Base-by-base conservation (phyloP, 78 protist genomes). In the Guillardia theta region DNA sequence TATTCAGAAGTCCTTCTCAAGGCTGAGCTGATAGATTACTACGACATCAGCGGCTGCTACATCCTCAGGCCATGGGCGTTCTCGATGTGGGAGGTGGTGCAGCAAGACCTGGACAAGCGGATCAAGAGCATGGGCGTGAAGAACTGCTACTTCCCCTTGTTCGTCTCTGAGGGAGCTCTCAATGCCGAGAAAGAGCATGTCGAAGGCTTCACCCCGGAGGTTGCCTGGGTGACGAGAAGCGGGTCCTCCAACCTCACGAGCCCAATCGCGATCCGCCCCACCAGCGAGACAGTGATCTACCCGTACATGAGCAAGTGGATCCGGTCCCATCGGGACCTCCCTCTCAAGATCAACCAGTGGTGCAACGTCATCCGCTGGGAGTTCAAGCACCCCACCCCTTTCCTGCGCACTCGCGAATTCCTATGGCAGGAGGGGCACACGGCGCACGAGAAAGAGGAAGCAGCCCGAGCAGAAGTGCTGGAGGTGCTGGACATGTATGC, bases 351-450 rank as follows among this genome's bases (percentile, higher is more conserved):
- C 41, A 95, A 95, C 64, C 96, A 92, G 94, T 92, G 80, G 50
- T 96, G 97, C 95, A 98, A 98, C 92, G 99, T 99, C 24, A 99
- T 99, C 44, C 99, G 99, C 58, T 99, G 99, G 99, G 99, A 99
- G 98, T 98, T 98, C 97, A 98, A 97, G 96, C 96, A 97, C 95
- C 98, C 99, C 64, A 96, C 96, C 37, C 99, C 99, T 45, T 98
- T 99, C 97, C 88, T 99, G 78, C 96, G 98, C 78, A 95, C 98
- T 0, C 95, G 99, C 58, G 99, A 99, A 97, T 98, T 99, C 97
- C 95, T 98, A 77, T 99, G 99, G 99, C 99, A 99, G 94, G 99
- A 99, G 95, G 99, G 99, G 50, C 99, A 99, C 98, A 97, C 99
- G 1, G 99, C 99, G 24, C 95, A 94, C 92, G 98, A 97, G 19